Percentiles rank a stretch among this genome's conserved stretches.
phyloP scores from a whole-genome alignment of 2,329 filamentous ascomycete species.

The Colletotrichum musicola region DNA sequence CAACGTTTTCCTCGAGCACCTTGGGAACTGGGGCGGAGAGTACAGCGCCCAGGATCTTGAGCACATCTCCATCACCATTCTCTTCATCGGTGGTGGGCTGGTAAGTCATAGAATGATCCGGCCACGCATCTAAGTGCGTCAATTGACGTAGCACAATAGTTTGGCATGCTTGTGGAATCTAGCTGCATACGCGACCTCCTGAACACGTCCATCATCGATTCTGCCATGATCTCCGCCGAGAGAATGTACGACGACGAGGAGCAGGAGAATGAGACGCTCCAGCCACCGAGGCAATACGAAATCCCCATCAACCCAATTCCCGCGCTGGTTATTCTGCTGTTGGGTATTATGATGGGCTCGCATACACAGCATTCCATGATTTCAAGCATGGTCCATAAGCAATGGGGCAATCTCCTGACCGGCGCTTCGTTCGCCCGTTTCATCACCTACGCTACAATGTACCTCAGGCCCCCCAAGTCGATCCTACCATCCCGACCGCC shows the following conservation, averaged over 20 bases:
- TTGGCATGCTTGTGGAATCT: conserved; percentile 89
- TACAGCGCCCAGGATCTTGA: conserved; percentile 89
- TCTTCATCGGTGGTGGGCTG: conserved; percentile 93
- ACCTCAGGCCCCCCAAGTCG: conserved; percentile 83
- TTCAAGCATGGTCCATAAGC: conserved; percentile 91
- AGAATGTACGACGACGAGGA: conserved; percentile 58
- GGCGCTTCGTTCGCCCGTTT: conserved; percentile 84
- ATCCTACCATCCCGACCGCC: conserved; percentile 86
- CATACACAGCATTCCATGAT: conserved; percentile 88
- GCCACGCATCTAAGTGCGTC: background rate
- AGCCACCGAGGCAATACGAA: conserved; percentile 74
- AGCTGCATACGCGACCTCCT: conserved; percentile 75
- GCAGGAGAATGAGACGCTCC: conserved; percentile 56
- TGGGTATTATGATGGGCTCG: conserved; percentile 95
- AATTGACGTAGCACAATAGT: conserved; percentile 56
- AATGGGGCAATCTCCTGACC: conserved; percentile 90
- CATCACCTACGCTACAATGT: conserved; percentile 84
- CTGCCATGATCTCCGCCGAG: conserved; percentile 47
- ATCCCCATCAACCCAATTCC: conserved; percentile 91
- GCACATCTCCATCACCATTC: conserved; percentile 90
- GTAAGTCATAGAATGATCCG: conserved; percentile 59
- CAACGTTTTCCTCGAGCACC: conserved; percentile 93
- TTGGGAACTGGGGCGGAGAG: conserved; percentile 76
- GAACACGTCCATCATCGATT: conserved; percentile 63
- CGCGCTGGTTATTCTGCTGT: conserved; percentile 84